Base-by-base conservation (phyloP, 768 basidiomycete species). In the Pisolithus microcarpus region DNA sequence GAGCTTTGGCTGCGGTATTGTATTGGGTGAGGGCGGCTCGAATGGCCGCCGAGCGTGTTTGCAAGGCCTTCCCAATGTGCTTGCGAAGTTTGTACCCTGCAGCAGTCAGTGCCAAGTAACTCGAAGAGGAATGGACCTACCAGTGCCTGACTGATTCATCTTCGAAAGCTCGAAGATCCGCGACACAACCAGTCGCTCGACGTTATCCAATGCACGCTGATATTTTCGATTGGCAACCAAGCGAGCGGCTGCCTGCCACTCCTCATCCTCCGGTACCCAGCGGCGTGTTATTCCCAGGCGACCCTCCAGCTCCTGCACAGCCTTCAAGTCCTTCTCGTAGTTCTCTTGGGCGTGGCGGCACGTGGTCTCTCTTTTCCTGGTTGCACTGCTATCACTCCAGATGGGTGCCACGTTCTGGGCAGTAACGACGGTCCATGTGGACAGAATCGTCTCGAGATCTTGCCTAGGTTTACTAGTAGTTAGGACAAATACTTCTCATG, bases 161-260 rank as follows among this genome's bases (percentile, higher is more conserved):
- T 61, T 63, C 9, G 54, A 49, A 4, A 63, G 46, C 40, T 60
- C 61, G 24, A 60, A 60, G 1, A 62, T 52, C 4, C 57, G 37
- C 0, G 52, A 40, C 0, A 60, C 50, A 6, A 61, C 47, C 11
- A 61, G 37, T 0, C 51, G 26, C 40, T 61, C 58, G 3, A 63
- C 44, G 13, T 10, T n/a, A 23, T 60, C 55, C 18, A 62, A 47
- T 1, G 54, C 52, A 0, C 37, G 13, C 3, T 47, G 51, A 26
- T 60, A 62, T 13, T 52, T 47, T 1, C 39, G n/a, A 7, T 36
- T 19, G 7, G 43, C 39, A 5, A 58, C 34, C 2, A 52, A 18
- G n/a, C 26, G 13, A 4, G 28, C 51, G 0, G 51, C 47, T 1
- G 2, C 38, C 31, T 48, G 21, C 61, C 62, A 63, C 40, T 42